Evolutionary conservation across 176 grass and related monocot genomes (phyloP).

Genomic region (Hsuehochloa calcarea): DNA sequence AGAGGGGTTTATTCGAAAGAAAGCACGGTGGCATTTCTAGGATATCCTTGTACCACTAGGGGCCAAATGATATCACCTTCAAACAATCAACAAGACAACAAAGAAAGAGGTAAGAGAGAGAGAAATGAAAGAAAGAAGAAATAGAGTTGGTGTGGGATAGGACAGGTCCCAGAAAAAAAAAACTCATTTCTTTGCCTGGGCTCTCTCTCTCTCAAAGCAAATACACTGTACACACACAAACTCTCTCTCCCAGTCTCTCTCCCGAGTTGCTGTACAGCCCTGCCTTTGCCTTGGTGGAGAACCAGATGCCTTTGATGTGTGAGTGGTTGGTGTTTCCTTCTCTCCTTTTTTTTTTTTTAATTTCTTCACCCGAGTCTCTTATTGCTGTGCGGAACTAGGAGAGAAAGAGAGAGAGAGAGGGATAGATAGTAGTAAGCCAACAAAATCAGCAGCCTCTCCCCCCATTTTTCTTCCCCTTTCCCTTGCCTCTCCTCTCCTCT

Average conservation of each 20-base stretch:
- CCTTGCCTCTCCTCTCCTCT: neutral
- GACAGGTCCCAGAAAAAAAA: conserved; percentile 55
- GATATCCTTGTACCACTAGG: conserved; percentile 3
- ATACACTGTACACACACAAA: neutral
- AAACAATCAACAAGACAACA: neutral
- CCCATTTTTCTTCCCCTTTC: conserved; percentile 9
- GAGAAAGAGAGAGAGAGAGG: conserved; percentile 16
- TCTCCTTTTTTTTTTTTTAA: conserved; percentile 5
- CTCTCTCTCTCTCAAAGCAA: conserved; percentile 4
- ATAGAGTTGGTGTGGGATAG: conserved; percentile 61
- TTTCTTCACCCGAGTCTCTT: conserved; percentile 35
- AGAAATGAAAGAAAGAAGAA: neutral
- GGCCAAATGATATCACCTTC: neutral
- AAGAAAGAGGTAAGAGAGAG: conserved; percentile 8
- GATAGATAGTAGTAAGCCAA: conserved; percentile 24
- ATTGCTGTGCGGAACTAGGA: conserved; percentile 21
- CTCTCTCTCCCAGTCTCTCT: conserved; percentile 44
- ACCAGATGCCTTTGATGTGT: conserved; percentile 87
- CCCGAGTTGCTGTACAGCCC: conserved; percentile 53
- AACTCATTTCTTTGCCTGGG: neutral
- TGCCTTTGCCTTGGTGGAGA: conserved; percentile 80
- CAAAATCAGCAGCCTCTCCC: conserved; percentile 13
- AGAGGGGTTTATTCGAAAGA: neutral
- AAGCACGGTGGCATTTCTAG: neutral
- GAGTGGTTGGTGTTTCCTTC: conserved; percentile 80